These are phyloP conservation scores for Schwanniomyces sp. DNA, from an alignment of 805 yeast genomes.

Conservation along the genomic window DNA sequence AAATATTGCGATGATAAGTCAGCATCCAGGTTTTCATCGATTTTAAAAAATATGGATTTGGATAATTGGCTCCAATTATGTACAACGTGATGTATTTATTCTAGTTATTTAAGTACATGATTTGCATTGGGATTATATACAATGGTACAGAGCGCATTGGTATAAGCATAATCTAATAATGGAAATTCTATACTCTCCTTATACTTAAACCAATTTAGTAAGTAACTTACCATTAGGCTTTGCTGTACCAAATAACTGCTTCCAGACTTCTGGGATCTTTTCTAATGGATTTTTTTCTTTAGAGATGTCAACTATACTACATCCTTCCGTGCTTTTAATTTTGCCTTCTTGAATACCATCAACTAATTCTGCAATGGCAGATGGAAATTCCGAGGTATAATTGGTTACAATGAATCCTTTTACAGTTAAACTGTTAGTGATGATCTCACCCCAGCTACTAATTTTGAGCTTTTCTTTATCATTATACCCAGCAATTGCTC, in stretches of 20 bases:
- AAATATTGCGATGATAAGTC: slow-evolving; percentile 8
- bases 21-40: slow-evolving; percentile 15
- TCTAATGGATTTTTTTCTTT: slow-evolving; percentile 32
- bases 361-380: slow-evolving; percentile 35
- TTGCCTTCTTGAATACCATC: slow-evolving; percentile 41
- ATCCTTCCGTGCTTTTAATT: slow-evolving; percentile 33
- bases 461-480: slow-evolving; percentile 35
- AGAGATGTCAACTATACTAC: slow-evolving; percentile 39
- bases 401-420: slow-evolving; percentile 54
- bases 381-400: slow-evolving; percentile 31
- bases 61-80: slow-evolving; percentile 17
- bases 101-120: no score
- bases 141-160: no score
- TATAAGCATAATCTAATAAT: no score
- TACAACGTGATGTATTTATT: background rate
- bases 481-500: slow-evolving; percentile 61
- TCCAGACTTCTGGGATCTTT: slow-evolving; percentile 49
- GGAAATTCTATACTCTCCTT: no score
- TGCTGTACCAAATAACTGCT: slow-evolving; percentile 41
- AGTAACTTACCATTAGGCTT: slow-evolving; percentile 53
- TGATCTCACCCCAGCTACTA: slow-evolving; percentile 42
- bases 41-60: slow-evolving; percentile 20
- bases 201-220: slow-evolving; percentile 34
- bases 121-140: no score
- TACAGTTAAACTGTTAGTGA: slow-evolving; percentile 50